Evolutionary conservation across 1,139 yeast genomes (phyloP).

Genomic region (Yamadazyma oceani): DNA sequence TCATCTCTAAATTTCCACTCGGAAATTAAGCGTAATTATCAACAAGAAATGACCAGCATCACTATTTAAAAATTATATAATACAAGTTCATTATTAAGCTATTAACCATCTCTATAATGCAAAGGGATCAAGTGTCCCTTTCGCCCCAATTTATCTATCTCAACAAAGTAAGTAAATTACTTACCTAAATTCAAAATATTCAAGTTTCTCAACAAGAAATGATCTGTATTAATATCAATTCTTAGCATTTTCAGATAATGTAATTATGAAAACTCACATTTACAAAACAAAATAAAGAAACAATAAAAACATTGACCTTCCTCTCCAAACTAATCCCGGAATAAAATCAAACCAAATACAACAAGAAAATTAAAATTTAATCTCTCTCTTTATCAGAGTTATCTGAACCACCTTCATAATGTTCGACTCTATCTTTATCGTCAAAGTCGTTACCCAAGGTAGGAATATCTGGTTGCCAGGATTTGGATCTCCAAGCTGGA

Average conservation of each 20-base stretch:
- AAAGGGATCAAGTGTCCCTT: background rate
- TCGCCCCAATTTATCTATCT: conserved; percentile 9
- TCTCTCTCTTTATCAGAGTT: conserved; percentile 8
- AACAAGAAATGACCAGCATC: conserved; percentile 3
- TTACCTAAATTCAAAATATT: conserved; percentile 11
- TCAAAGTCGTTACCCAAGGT: conserved; percentile 7
- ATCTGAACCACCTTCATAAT: conserved; percentile 14
- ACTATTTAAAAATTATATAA: conserved; percentile 1
- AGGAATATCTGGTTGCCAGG: conserved; percentile 14
- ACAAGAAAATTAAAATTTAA: conserved; percentile 1
- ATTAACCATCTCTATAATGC: conserved; percentile 12
- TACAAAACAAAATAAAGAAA: too few relatives aligned
- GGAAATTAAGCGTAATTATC: conserved; percentile 3
- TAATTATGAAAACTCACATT: too few relatives aligned
- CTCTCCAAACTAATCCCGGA: conserved; percentile 1
- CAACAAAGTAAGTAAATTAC: conserved; percentile 9
- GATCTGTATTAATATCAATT: conserved; percentile 7
- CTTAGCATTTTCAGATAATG: conserved; percentile 4
- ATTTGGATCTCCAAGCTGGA: conserved; percentile 54
- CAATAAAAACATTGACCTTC: background rate
- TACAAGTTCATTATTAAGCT: background rate
- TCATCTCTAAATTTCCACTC: conserved; percentile 2
- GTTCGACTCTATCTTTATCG: conserved; percentile 14
- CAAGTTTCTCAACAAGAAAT: conserved; percentile 16
- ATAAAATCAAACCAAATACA: background rate